phyloP scores from a whole-genome alignment of 1,284 basidiomycete genomes.

The Naganishia sp. region DNA sequence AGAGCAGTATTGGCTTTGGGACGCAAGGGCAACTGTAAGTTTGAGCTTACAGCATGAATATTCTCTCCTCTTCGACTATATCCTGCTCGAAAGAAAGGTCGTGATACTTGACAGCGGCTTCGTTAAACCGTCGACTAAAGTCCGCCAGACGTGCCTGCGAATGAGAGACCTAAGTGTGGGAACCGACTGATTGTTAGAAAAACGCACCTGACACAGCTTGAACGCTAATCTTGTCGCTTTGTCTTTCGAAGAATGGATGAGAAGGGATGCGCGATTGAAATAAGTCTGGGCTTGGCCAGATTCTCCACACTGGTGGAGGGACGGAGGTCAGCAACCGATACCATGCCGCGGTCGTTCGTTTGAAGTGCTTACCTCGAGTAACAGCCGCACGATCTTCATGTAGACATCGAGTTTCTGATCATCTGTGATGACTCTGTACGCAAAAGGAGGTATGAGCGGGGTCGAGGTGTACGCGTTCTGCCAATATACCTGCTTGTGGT shows the following conservation, averaged over 20 bases:
- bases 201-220: conserved; percentile 70
- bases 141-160: conserved; percentile 82
- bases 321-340: neutral
- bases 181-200: no score
- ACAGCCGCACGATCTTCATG: conserved; percentile 87
- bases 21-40: neutral
- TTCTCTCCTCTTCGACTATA: conserved; percentile 86
- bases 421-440: conserved; percentile 67
- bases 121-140: conserved; percentile 84
- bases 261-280: conserved; percentile 90
- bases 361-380: conserved; percentile 72
- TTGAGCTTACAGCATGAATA: conserved; percentile 72
- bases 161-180: no score
- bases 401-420: conserved; percentile 86
- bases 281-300: conserved; percentile 87
- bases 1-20: neutral
- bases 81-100: conserved; percentile 85
- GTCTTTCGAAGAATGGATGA: conserved; percentile 75
- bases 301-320: conserved; percentile 45
- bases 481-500: conserved; percentile 73
- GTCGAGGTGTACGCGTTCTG: neutral
- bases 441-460: neutral
- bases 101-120: conserved; percentile 93
- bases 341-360: neutral
- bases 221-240: conserved; percentile 75